Conservation (phyloP, 2,329 filamentous ascomycete species). For the Claviceps paspali region DNA sequence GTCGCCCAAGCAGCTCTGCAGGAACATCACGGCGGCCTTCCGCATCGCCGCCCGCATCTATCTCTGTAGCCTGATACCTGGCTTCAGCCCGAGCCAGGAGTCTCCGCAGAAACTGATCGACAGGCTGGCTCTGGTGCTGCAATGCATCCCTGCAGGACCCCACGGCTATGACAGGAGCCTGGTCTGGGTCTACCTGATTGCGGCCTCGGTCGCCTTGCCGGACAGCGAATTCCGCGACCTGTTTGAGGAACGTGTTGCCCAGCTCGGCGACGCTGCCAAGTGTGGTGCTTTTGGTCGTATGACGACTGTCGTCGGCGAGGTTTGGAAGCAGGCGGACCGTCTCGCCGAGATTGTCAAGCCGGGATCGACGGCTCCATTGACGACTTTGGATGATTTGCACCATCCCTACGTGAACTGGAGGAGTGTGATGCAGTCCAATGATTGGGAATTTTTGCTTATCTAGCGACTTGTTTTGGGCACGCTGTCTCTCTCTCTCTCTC, state of each 20-base stretch:
- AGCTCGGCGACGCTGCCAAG: conserved; percentile 61
- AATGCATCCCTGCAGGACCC: conserved; percentile 67
- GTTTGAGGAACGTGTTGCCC: conserved; percentile 58
- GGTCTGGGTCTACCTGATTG: conserved; percentile 84
- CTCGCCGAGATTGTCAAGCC: conserved; percentile 22
- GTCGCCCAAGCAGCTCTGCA: conserved; percentile 66
- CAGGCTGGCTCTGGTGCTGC: conserved; percentile 60
- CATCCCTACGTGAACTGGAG: conserved; percentile 77
- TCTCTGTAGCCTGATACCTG: conserved; percentile 87
- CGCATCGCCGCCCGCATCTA: conserved; percentile 87
- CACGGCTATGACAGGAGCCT: conserved; percentile 80
- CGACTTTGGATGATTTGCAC: conserved; percentile 14
- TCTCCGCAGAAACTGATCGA: conserved; percentile 65
- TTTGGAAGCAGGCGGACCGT: conserved; percentile 66
- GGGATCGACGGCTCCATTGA: conserved; percentile 17
- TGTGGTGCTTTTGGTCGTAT: conserved; percentile 80
- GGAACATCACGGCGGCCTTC: conserved; percentile 83
- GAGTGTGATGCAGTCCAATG: conserved; percentile 81
- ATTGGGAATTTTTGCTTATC: conserved; percentile 87
- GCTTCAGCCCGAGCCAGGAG: conserved; percentile 60
- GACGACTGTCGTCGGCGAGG: conserved; percentile 60
- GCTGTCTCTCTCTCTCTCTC: not conserved
- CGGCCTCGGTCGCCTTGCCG: conserved; percentile 61
- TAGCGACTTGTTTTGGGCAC: conserved; percentile 29
- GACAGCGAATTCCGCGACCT: conserved; percentile 62